Base-by-base conservation (phyloP, 306 rosid genomes). In the Pueraria montana region DNA sequence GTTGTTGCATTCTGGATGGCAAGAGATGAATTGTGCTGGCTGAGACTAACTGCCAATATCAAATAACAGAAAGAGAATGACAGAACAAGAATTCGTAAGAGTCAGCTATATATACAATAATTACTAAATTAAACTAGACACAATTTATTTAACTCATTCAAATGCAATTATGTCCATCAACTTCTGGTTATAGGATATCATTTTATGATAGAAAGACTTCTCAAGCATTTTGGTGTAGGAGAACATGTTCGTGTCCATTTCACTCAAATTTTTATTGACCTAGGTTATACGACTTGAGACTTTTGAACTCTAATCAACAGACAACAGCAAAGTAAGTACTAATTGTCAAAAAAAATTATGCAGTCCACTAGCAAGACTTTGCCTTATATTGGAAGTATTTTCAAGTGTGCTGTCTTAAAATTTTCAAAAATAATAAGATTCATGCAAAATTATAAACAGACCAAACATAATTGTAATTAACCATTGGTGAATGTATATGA, bases 21-120 rank as follows among this genome's bases (percentile, higher is more conserved):
- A 81, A 88, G 69, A 30, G 99, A 88, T 84, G 97, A 89, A 89
- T 88, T 89, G 53, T 92, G 97, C 82, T 84, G 95, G 89, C 98
- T 93, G 62, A 92, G 91, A 86, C 88, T 91, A 36, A 95, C 98
- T 90, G 87, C 87, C 76, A 86, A 88, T 76, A 68, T 69, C 38
- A 59, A 81, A 82, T 71, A 80, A 76, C 45, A 77, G 26, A 55
- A 76, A 49, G 23, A 0, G 21, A 86, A 66, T 5, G 18, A 45
- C 55, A 75, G 36, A 87, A 67, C 58, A 46, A 53, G 68, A 53
- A 77, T 42, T 45, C 13, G 52, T 70, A 21, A 49, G 40, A 34
- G 40, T 45, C 46, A 17, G 56, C 55, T 59, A 52, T 8, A 78
- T 1, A 14, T 38, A n/a, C 27, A 45, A 34, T 76, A 46, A 20